phyloP scores from a whole-genome alignment of 495 filamentous ascomycete genomes.

The Hyaloscypha bicolor region DNA sequence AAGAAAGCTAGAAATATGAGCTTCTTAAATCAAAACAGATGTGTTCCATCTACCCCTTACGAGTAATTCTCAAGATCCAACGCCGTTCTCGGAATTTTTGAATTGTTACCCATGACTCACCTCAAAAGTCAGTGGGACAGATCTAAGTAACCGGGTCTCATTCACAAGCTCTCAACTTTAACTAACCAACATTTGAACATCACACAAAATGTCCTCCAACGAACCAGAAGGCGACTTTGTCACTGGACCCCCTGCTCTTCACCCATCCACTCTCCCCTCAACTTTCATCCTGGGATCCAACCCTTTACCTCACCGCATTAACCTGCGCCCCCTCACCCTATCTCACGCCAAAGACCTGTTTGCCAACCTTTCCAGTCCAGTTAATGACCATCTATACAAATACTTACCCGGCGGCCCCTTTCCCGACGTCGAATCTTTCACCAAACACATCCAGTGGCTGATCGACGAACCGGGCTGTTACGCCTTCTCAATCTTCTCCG shows the following conservation, averaged over 20 bases:
- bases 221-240: slow-evolving; percentile 19
- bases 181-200: not conserved
- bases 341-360: slow-evolving; percentile 46
- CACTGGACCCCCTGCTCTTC: slow-evolving; percentile 10
- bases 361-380: slow-evolving; percentile 39
- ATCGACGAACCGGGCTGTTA: slow-evolving; percentile 39
- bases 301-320: slow-evolving; percentile 34
- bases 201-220: slow-evolving; percentile 2
- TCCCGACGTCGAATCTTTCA: slow-evolving; percentile 37
- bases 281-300: slow-evolving; percentile 36
- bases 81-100: not conserved
- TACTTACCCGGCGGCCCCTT: slow-evolving; percentile 50
- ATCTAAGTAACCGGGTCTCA: not conserved
- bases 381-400: slow-evolving; percentile 46
- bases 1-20: not conserved
- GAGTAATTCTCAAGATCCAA: not conserved
- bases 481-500: slow-evolving; percentile 46
- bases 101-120: not conserved
- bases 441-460: slow-evolving; percentile 32
- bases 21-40: not conserved
- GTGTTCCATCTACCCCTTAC: not conserved
- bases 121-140: not conserved
- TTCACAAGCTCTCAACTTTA: not conserved
- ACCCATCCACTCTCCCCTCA: slow-evolving; percentile 18
- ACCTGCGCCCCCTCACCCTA: slow-evolving; percentile 39